Conservation (phyloP, 331 rosid species). For the Malus hybrid region DNA sequence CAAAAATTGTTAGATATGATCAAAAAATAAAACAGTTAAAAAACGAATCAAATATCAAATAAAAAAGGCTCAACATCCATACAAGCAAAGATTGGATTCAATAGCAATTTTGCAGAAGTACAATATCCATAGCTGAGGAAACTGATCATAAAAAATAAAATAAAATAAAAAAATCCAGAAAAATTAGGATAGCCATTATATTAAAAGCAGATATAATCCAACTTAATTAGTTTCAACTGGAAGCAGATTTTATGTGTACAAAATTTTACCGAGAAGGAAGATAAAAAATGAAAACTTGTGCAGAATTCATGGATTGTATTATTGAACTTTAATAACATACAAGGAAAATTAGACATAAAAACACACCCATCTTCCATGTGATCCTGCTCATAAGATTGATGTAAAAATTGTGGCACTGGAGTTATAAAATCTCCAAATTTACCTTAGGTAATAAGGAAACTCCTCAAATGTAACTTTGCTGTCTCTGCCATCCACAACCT, state of each 20-base stretch:
- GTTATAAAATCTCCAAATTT: background rate
- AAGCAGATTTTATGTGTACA: background rate
- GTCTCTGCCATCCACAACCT: conserved; percentile 54
- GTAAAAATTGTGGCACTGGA: background rate
- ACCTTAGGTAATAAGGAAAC: conserved; percentile 87
- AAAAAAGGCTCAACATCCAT: background rate
- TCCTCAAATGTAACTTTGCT: conserved; percentile 53
- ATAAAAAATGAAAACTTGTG: background rate
- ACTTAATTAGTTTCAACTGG: background rate
- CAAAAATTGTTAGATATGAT: background rate
- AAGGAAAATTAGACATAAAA: background rate
- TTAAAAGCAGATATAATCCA: background rate
- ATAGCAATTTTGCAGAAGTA: background rate
- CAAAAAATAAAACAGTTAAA: background rate
- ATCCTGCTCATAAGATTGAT: background rate
- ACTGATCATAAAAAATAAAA: background rate
- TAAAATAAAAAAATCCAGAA: background rate
- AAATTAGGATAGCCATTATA: background rate
- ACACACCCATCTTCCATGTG: background rate
- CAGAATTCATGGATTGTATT: background rate
- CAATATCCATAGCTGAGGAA: background rate
- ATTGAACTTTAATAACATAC: background rate
- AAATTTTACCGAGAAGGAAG: background rate
- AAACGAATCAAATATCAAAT: background rate
- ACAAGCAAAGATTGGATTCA: background rate